Evolutionary conservation across 2,329 filamentous ascomycete species (phyloP).

Genomic region (Trichoderma semiorbis): DNA sequence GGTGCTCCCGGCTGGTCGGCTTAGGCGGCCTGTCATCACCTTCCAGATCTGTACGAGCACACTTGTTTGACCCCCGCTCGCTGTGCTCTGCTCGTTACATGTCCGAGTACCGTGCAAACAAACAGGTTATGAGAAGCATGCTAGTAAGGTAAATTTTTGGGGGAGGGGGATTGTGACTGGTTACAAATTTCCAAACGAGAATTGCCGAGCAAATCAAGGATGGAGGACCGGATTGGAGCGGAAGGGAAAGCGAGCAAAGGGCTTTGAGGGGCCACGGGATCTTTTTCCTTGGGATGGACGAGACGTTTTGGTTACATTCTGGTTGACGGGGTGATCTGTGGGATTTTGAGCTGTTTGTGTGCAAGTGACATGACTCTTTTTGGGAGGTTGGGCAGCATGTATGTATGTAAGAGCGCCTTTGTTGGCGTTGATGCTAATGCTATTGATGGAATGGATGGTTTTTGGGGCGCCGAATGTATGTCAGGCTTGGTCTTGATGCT

Average conservation of each 20-base stretch:
- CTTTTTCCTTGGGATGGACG: neutral
- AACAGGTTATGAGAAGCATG: neutral
- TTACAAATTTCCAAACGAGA: neutral
- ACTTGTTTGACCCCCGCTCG: neutral
- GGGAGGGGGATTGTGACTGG: neutral
- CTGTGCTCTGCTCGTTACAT: neutral
- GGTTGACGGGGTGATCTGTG: neutral
- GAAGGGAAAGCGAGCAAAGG: neutral
- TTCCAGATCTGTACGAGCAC: constrained; percentile 5
- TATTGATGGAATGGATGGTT: neutral
- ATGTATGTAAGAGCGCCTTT: neutral
- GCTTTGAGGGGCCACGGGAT: neutral
- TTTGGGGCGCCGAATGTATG: neutral
- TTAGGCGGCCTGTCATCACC: neutral
- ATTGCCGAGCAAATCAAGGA: neutral
- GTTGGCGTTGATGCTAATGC: neutral
- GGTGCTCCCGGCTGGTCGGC: neutral
- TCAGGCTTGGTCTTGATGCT: neutral
- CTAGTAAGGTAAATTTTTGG: neutral
- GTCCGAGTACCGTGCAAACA: neutral
- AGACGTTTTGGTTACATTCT: neutral
- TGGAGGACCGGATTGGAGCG: neutral
- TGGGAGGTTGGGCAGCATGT: neutral
- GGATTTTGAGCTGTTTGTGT: neutral
- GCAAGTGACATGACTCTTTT: neutral